These are phyloP conservation scores for Astragalus membranaceus DNA, from an alignment of 306 rosid genomes.

Conservation along the genomic window DNA sequence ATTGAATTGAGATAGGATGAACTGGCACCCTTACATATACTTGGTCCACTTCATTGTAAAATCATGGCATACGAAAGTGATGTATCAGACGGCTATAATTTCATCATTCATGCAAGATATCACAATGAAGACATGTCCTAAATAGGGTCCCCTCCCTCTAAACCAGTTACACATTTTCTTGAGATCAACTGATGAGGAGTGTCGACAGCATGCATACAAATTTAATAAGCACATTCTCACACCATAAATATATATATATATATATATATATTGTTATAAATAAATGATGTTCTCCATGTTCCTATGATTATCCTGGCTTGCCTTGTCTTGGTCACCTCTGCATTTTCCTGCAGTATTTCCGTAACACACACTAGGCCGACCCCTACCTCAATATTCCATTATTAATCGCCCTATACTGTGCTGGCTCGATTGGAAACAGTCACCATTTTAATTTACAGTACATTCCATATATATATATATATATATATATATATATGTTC, in stretches of 20 bases:
- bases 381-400: constrained; percentile 16
- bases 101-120: constrained; percentile 16
- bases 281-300: neutral
- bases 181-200: too few relatives aligned
- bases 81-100: constrained; percentile 12
- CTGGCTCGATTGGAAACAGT: neutral
- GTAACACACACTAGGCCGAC: neutral
- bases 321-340: neutral
- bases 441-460: neutral
- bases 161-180: neutral
- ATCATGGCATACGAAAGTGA: constrained; percentile 26
- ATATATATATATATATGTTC: too few relatives aligned
- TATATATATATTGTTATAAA: neutral
- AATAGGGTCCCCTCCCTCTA: constrained; percentile 1
- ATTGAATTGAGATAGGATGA: neutral
- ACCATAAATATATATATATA: too few relatives aligned
- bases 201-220: neutral
- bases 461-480: neutral
- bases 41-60: constrained; percentile 25
- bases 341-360: neutral
- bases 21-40: neutral
- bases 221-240: neutral
- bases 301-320: neutral
- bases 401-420: neutral
- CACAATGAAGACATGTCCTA: constrained; percentile 16